A percentile compares a stretch with the other conserved stretches of the same genome.
Conservation (phyloP, 495 filamentous ascomycete species). For the Xylaria acuta region DNA sequence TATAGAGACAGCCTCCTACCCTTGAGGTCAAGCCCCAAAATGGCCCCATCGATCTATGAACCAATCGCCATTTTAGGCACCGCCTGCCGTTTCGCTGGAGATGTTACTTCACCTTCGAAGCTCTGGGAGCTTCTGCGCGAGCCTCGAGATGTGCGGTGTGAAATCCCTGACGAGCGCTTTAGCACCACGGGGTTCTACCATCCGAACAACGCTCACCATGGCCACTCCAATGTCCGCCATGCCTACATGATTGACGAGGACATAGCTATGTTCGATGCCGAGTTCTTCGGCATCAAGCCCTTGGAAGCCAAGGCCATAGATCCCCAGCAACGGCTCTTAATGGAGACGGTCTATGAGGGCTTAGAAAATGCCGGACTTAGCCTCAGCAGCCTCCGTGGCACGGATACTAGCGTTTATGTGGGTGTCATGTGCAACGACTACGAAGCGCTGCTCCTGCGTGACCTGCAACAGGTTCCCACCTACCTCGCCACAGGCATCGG, state of each 20-base stretch:
- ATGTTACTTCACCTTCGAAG: neutral
- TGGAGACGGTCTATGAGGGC: constrained; percentile 37
- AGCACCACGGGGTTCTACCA: neutral
- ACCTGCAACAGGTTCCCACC: constrained; percentile 44
- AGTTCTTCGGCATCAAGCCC: constrained; percentile 46
- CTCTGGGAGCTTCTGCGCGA: neutral
- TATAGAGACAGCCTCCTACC: too few relatives aligned
- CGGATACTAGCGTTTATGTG: constrained; percentile 55
- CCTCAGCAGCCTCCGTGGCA: constrained; percentile 47
- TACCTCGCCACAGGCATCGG: constrained; percentile 55
- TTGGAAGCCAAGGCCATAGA: constrained; percentile 41
- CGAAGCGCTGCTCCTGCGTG: constrained; percentile 44
- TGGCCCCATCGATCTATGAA: too few relatives aligned
- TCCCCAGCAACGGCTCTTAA: constrained; percentile 46
- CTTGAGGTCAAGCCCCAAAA: too few relatives aligned
- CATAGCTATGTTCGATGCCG: constrained; percentile 44
- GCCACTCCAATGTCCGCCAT: constrained; percentile 36
- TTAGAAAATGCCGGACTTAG: constrained; percentile 54
- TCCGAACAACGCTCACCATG: neutral
- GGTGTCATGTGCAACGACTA: constrained; percentile 59
- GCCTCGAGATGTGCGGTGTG: neutral
- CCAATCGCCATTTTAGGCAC: too few relatives aligned
- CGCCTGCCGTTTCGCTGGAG: too few relatives aligned
- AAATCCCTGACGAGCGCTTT: neutral
- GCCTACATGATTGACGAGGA: constrained; percentile 48